These are phyloP conservation scores for Hygrophoropsis aurantiaca DNA, from an alignment of 768 basidiomycete species.

Conservation along the genomic window DNA sequence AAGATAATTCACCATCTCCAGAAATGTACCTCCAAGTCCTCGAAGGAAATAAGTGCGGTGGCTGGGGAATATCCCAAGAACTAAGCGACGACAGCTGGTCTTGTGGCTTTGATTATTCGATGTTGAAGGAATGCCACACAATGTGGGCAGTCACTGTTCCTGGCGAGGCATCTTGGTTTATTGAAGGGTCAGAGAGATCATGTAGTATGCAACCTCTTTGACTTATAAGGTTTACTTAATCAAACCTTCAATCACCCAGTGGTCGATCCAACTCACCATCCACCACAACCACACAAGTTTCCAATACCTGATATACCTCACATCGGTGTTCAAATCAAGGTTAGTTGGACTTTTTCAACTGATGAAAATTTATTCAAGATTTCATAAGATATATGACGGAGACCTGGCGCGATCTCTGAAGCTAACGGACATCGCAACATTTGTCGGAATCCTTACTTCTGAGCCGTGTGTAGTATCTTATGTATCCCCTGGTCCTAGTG, in stretches of 20 bases:
- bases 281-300: slow-evolving; percentile 57
- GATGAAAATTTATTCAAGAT: slow-evolving; percentile 1
- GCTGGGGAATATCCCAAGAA: slow-evolving; percentile 66
- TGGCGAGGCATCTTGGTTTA: slow-evolving; percentile 62
- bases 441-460: slow-evolving; percentile 70
- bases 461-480: slow-evolving; percentile 52
- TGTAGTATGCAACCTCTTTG: slow-evolving; percentile 18
- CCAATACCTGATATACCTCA: slow-evolving; percentile 55
- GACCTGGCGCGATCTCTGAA: slow-evolving; percentile 45
- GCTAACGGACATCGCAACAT: slow-evolving; percentile 61
- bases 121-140: slow-evolving; percentile 61
- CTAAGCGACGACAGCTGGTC: slow-evolving; percentile 10
- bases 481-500: not conserved
- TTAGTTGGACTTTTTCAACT: slow-evolving; percentile 19
- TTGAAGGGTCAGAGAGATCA: slow-evolving; percentile 26
- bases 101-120: slow-evolving; percentile 38
- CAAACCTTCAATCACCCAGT: slow-evolving; percentile 12
- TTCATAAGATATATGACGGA: slow-evolving; percentile 57
- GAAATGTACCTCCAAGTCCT: slow-evolving; percentile 68
- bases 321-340: slow-evolving; percentile 75
- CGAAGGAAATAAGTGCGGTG: slow-evolving; percentile 49
- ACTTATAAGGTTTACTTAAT: too few relatives aligned
- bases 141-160: slow-evolving; percentile 79
- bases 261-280: slow-evolving; percentile 22
- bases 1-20: slow-evolving; percentile 73